Evolutionary conservation across 2,329 filamentous ascomycete species (phyloP), one percentile per base, ranked within the genome.

Genomic region (Diaporthe vaccinii): DNA sequence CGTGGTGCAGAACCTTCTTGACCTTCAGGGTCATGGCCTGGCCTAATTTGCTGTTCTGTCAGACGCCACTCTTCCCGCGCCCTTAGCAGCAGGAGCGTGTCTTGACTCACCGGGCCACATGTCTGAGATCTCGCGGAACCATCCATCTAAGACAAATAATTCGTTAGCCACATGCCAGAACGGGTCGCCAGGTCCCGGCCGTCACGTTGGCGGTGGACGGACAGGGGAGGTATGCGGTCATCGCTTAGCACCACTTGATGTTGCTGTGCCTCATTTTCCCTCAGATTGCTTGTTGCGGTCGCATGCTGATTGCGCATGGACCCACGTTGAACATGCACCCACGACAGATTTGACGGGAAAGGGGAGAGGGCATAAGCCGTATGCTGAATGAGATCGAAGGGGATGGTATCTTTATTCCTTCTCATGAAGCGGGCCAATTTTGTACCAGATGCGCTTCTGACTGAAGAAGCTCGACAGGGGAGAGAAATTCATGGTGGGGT

Each of bases 21-120:
- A 99, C 97, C 87, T 94, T 95, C 84, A 98, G 93, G 80, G 94
- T 98, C 96, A 98, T 98, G 85, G 97, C 97, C 89, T 98, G 97
- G 85, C 97, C 95, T 89, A 76, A 39, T 51, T 17, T 51, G 51
- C 17, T 46, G n/a, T 57, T 58, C 53, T 44, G 74, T 77, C 28
- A 75, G 68, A 74, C 71, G 49, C 68, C 68, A 68, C 25, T 22
- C 36, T 53, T 44, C 46, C 49, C 25, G 34, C 46, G 34, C 12
- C 14, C 15, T 25, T n/a, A 36, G 31, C 14, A 39, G 46, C 28
- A 53, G 57, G 57, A 28, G 22, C 17, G 31, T 41, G 44, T 75
- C 51, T 76, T 74, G 67, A 85, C 85, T 85, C 84, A 89, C 88
- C 91, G 78, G 97, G 96, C 97, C 97, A 99, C 96, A 99, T 98